Evolutionary conservation across 495 filamentous ascomycete species (phyloP), one percentile per base, ranked within the genome.

Genomic region (Aspergillus indologenus): DNA sequence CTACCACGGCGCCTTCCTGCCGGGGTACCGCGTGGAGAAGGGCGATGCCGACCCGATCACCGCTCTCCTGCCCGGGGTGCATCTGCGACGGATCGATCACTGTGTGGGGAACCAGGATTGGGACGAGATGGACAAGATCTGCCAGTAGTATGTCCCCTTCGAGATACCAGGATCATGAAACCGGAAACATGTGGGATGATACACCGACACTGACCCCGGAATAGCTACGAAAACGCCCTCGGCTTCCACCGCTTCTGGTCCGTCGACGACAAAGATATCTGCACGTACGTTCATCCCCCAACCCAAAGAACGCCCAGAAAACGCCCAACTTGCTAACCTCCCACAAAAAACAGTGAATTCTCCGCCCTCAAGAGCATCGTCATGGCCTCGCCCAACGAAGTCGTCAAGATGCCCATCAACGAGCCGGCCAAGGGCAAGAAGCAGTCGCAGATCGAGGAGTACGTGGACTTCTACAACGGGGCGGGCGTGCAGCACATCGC

Each of bases 361-460:
- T 90, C 87, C 15, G 90, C 92, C 5, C 78, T 96, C 23, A 87
- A 85, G 68, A 87, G 83, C 64, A 84, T 96, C 61, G 92, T 96
- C 64, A 94, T 96, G 90, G 84, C 90, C 14, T 88, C 85, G 1
- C 83, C 85, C n/a, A 88, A 89, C 72, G 86, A 90, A 48, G 67
- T 86, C 6, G 87, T 96, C 63, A 96, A 96, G 71, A 96, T 96
- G 90, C 92, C 92, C 63, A 93, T 97, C 81, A 96, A 96, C 80
- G 91, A 97, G 75, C 92, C 92, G 2, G 92, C 92, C 0, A 80
- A 83, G 45, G 92, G 92, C 51, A 91, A 91, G 73, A 88, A 87
- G 67, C 86, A 87, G 70, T 88, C 84, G 1, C 92, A 97, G 74
- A 96, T 97, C 67, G 91, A 96, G 70, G 92, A 96, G 73, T 96